Percentiles rank a stretch among this genome's conserved stretches.
These are phyloP conservation scores for Metschnikowia corniflorae DNA, from an alignment of 805 yeast genomes.

Conservation along the genomic window DNA sequence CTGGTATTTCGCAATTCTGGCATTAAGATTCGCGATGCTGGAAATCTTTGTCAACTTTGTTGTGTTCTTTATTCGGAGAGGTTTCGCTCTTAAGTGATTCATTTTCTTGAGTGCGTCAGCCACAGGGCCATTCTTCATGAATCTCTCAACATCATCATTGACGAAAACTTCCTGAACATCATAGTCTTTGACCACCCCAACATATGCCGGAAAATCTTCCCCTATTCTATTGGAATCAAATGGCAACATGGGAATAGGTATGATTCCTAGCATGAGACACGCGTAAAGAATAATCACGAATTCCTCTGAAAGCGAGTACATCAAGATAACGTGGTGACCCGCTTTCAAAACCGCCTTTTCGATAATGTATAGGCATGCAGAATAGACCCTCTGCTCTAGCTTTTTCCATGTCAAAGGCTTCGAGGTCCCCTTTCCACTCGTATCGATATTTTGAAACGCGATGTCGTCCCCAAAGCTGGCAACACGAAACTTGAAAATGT, in stretches of 20 bases:
- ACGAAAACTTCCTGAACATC: conserved; percentile 70
- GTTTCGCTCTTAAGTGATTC: conserved; percentile 27
- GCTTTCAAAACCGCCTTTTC: conserved; percentile 60
- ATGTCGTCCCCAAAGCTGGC: conserved; percentile 70
- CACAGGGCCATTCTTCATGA: conserved; percentile 65
- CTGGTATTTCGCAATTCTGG: conserved; percentile 43
- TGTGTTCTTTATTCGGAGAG: conserved; percentile 64
- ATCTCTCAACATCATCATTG: conserved; percentile 69
- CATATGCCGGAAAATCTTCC: conserved; percentile 70
- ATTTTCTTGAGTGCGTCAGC: conserved; percentile 54
- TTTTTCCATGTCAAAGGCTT: conserved; percentile 66
- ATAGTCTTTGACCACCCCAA: conserved; percentile 65
- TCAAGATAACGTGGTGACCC: conserved; percentile 72
- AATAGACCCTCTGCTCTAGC: conserved; percentile 71
- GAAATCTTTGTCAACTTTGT: conserved; percentile 48
- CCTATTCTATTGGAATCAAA: conserved; percentile 61
- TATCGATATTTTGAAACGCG: conserved; percentile 56
- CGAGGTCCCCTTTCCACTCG: conserved; percentile 30
- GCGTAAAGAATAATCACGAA: conserved; percentile 81
- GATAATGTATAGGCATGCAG: conserved; percentile 67
- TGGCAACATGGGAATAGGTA: conserved; percentile 75
- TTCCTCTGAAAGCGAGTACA: conserved; percentile 87
- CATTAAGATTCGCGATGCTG: conserved; percentile 38
- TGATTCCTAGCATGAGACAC: conserved; percentile 74
- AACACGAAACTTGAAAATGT: conserved; percentile 76